Conservation (phyloP, 257 asterid genomes). For the Avicennia marina region DNA sequence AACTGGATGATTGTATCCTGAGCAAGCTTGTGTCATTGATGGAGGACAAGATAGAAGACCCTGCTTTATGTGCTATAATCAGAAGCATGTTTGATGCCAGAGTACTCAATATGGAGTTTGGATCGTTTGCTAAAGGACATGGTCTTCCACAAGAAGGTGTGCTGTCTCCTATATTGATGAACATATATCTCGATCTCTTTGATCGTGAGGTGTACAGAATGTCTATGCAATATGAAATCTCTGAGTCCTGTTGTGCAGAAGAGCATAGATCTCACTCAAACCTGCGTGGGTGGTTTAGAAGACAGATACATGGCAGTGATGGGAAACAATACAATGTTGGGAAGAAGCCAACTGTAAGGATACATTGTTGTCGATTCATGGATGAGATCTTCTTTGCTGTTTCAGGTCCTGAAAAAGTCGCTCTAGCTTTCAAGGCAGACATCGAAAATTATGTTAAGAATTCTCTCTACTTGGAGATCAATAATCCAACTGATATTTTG, state of each 20-base stretch:
- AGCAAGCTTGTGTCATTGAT: constrained; percentile 48
- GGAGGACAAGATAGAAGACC: constrained; percentile 68
- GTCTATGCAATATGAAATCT: constrained; percentile 83
- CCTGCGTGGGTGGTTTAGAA: constrained; percentile 89
- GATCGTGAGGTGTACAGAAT: constrained; percentile 68
- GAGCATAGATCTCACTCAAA: constrained; percentile 41
- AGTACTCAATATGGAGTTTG: constrained; percentile 80
- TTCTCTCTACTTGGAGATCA: constrained; percentile 54
- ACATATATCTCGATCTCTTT: constrained; percentile 78
- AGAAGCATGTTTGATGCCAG: constrained; percentile 54
- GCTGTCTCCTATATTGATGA: constrained; percentile 82
- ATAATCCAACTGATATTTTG: constrained; percentile 37
- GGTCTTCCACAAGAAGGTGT: constrained; percentile 99
- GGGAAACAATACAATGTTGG: constrained; percentile 15
- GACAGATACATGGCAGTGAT: constrained; percentile 51
- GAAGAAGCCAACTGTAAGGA: constrained; percentile 41
- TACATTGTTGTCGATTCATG: constrained; percentile 86
- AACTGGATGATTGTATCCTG: constrained; percentile 43
- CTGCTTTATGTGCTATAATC: constrained; percentile 38
- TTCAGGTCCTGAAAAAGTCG: constrained; percentile 71
- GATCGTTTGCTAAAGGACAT: constrained; percentile 83
- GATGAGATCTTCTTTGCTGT: constrained; percentile 78
- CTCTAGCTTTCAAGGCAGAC: constrained; percentile 55
- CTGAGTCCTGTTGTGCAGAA: constrained; percentile 26
- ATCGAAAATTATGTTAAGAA: constrained; percentile 49